These are phyloP conservation scores for Thelonectria blattea DNA, from an alignment of 2,329 filamentous ascomycete species.

Conservation along the genomic window DNA sequence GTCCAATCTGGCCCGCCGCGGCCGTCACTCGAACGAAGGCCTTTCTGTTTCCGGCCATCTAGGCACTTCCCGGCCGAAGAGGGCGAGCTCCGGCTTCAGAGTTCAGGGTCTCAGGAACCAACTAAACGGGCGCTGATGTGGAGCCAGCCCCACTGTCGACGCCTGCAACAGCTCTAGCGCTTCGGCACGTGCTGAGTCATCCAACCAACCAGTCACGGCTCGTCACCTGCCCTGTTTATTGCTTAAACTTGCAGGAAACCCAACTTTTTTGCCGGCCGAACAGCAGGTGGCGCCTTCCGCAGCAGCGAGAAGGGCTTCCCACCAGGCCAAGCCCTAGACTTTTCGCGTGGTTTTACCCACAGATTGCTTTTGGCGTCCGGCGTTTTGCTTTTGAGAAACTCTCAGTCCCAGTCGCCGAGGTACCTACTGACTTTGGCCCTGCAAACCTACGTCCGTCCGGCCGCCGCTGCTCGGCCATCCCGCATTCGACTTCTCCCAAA, in stretches of 20 bases:
- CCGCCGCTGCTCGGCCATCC: not conserved
- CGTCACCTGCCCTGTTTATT: not conserved
- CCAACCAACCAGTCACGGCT: not conserved
- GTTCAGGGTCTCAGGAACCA: not conserved
- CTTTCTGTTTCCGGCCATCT: not conserved
- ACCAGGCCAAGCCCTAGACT: not conserved
- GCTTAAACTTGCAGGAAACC: not conserved
- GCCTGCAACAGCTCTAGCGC: not conserved
- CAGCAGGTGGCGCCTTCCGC: not conserved
- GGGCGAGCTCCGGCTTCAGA: not conserved
- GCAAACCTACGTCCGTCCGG: not conserved
- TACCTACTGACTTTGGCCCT: not conserved
- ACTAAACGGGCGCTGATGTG: not conserved
- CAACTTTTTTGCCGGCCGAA: too few species aligned
- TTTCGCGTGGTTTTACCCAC: not conserved
- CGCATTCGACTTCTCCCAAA: not conserved
- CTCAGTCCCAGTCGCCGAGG: too few species aligned
- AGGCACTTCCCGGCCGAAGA: not conserved
- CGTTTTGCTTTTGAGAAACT: too few species aligned
- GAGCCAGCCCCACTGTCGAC: not conserved
- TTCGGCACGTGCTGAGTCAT: not conserved
- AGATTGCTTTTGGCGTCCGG: too few species aligned
- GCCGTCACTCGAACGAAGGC: not conserved
- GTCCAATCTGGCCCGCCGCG: not conserved
- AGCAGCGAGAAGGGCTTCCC: not conserved